Base-by-base conservation (phyloP, 768 basidiomycete species). In the Phaffia tasmanica region DNA sequence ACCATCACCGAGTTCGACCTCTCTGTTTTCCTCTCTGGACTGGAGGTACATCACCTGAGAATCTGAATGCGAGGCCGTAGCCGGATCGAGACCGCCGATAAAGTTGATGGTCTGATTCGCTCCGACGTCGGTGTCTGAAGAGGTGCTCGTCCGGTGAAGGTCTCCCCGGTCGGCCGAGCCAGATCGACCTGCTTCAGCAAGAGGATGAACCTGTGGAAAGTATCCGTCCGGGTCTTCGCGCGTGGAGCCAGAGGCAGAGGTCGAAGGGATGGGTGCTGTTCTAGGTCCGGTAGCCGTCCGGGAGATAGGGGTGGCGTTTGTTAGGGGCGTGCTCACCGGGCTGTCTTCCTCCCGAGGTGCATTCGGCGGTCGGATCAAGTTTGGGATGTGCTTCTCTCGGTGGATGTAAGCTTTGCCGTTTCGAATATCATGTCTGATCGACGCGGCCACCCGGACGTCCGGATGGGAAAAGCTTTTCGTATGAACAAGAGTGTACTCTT, bases 401-500 rank as follows among this genome's bases (percentile, higher is more conserved):
- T 69, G 67, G 19, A 69, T 57, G 11, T 82, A 77, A 18, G 84
- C 81, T 65, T 79, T 79, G 3, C 87, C 87, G 51, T 81, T 79
- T 29, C 80, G 72, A 54, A 93, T 82, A 60, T 87, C 85, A 73
- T 93, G 86, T 70, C 82, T 85, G 47, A 79, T 77, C 49, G 81
- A 82, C 6, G 82, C 81, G 48, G 89, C 82, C 46, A 82, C 75
- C 48, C 85, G 81, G 3, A 81, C 83, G 50, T 82, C 80, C 64
- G 87, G 85, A 72, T 86, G 85, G 9, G 83, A 81, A 18, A 80
- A 76, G 48, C 84, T 81, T 70, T 80, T 79, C 0, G 87, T 73
- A 74, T 85, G 88, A 1, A 83, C 83, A 3, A 82, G 82, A 6
- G 75, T 72, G 70, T 79, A 78, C 76, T 98, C 91, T 68, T 85